Base-by-base conservation (phyloP, 2,329 filamentous ascomycete species). In the Ilyonectria mors-panacis region DNA sequence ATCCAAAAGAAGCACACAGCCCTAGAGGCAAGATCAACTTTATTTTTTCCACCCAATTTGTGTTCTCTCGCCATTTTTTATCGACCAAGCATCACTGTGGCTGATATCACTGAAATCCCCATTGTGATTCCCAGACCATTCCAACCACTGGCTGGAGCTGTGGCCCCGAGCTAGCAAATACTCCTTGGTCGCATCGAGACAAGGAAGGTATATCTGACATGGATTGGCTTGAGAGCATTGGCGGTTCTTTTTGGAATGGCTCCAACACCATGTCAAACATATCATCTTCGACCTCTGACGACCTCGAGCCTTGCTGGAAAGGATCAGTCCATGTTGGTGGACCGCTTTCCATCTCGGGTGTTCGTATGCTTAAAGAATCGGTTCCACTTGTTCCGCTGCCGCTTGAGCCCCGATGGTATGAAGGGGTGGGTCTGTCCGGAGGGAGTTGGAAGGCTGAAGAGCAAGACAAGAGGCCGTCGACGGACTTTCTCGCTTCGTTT, bases 401-500 rank as follows among this genome's bases (percentile, higher is more conserved):
- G 26, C 67, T 73, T 28, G 72, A 75, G n/a, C 69, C 66, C 47
- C 71, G 62, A 35, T 74, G 70, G 45, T 67, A 72, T 58, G 62
- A 59, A 61, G 64, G 70, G 35, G 58, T 65, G 4, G 69, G 56
- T 19, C 63, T 65, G 44, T 48, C 65, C 10, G 71, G 68, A 21
- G 30, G 30, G 30, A 50, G 39, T 9, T 65, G 67, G 19, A 76
- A 68, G 4, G 65, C 50, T 2, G 71, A 65, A 30, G 72, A 66
- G 30, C 66, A 73, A 17, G 65, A 48, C 15, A 67, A 28, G 37
- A 76, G 56, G 4, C 72, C 72, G 26, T 76, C 72, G 3, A 78
- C 76, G 5, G 76, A 75, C 59, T 73, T 77, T 61, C 73, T 73
- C 2, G 77, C 77, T 59, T 79, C 76, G 19, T 77, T 72, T 35